Evolutionary conservation across 2,329 filamentous ascomycete species (phyloP), one percentile per base, ranked within the genome.

Genomic region (Aspergillus bombycis): DNA sequence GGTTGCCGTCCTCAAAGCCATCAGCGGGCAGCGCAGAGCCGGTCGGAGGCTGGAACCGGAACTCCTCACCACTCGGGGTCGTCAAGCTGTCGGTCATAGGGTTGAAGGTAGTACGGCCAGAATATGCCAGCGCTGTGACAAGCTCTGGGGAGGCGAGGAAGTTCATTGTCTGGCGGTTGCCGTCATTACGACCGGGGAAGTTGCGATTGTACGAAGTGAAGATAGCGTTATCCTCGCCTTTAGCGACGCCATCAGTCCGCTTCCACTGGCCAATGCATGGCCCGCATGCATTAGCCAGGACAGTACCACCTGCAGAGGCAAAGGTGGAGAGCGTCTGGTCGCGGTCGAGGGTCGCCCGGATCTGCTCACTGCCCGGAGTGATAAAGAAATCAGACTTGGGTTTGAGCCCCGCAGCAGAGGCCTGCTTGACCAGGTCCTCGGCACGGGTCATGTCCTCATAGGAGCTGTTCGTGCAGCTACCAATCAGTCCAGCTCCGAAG

Each of bases 361-460:
- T 97, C 81, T 97, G 94, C 81, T 99, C 95, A 75, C 93, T 96
- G 46, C 95, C 95, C 1, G 95, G 95, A 0, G 95, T 97, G 74
- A 99, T 91, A 81, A 96, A 97, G 81, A 99, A 97, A 75, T 94
- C 91, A 2, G 92, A 88, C 72, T 90, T 92, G 45, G 95, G 93
- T 81, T 93, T 92, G 64, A 99, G 84, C 19, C 95, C 95, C n/a
- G 93, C 95, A 63, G 89, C 88, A 58, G 89, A 86, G 11, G 95
- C 95, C 78, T 97, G 94, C 79, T 94, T 94, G 63, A 98, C 92
- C 62, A 99, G 87, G 74, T 93, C 89, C 80, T 97, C 94, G 16
- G 94, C 92, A 65, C 94, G 90, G 41, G 94, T 96, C 95, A 99
- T 99, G 77, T 99, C 95, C 80, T 97, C 91, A 78, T 98, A 99